Evolutionary conservation across 1,139 yeast species (phyloP).

Genomic region (Eremothecium coryli): DNA sequence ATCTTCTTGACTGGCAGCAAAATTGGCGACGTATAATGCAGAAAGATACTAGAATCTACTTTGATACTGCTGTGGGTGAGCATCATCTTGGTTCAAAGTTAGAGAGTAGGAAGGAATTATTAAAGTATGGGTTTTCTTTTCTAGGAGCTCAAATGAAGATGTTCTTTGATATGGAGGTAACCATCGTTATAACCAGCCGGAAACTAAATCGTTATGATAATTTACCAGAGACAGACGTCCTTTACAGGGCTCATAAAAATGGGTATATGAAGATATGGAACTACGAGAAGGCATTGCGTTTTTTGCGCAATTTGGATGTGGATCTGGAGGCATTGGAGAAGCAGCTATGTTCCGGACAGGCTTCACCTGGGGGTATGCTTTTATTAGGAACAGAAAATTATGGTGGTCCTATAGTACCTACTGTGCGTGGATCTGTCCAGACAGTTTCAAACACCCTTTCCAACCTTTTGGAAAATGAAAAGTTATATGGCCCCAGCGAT

Average conservation of each 20-base stretch:
- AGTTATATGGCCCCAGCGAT: constrained; percentile 77
- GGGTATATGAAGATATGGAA: constrained; percentile 73
- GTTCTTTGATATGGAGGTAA: constrained; percentile 69
- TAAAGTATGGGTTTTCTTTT: constrained; percentile 35
- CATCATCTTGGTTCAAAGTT: constrained; percentile 40
- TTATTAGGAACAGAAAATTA: not conserved
- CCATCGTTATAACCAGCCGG: constrained; percentile 72
- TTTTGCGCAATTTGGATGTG: constrained; percentile 62
- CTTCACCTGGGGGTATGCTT: not conserved
- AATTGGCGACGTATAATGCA: constrained; percentile 76
- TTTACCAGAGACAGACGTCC: constrained; percentile 50
- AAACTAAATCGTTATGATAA: constrained; percentile 30
- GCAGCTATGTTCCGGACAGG: constrained; percentile 8
- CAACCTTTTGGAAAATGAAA: constrained; percentile 71
- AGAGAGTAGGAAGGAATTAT: constrained; percentile 44
- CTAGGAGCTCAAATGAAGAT: constrained; percentile 62
- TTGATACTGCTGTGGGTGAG: constrained; percentile 57
- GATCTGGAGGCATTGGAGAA: constrained; percentile 21
- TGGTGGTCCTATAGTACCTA: not conserved
- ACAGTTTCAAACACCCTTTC: constrained; percentile 39
- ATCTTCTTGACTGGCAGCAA: constrained; percentile 64
- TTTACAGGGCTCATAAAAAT: constrained; percentile 50
- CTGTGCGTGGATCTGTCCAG: not conserved
- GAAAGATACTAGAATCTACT: constrained; percentile 58
- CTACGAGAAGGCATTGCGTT: constrained; percentile 74